Base-by-base conservation (phyloP, 2,329 filamentous ascomycete genomes). In the Intubia oerlemansii region DNA sequence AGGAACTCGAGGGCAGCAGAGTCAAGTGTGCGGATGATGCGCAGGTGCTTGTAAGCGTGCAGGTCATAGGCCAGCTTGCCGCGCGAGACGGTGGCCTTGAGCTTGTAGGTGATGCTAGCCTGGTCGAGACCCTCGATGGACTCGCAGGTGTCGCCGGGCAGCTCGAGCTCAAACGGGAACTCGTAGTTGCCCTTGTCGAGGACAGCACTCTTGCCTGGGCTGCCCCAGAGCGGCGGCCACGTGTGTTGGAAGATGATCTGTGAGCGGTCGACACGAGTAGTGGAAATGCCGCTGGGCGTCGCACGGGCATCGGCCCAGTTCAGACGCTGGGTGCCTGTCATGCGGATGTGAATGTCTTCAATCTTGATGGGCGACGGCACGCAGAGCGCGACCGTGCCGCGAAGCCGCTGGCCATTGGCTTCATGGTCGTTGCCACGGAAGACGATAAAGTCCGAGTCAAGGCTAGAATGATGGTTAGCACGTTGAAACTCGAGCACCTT, bases 41-140 rank as follows among this genome's bases (percentile, higher is more conserved):
- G 67, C 32, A 88, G 51, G 30, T 76, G 72, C 48, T 85, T 85
- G 46, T 74, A 74, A 19, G 79, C 66, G 39, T 78, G 69, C 28
- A 91, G 58, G 46, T 92, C 82, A 55, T 90, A 85, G 42, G 76
- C 72, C 42, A 93, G 71, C 55, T 88, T 90, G 36, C 82, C 79
- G 34, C 84, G 59, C 25, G 75, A 77, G 28, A 95, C 73, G 29
- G 81, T 84, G 2, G 85, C 88, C 51, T 91, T 91, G 43, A 98
- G 60, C 39, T 77, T 73, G 52, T 95, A 98, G 27, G 80, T 76
- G 34, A 95, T 72, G 52, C 76, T 85, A 11, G 78, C 84, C 41
- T 90, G 79, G 32, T 66, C 62, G 32, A 95, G 57, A 4, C 88
- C 88, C 51, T 95, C 88, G 23, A 98, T 67, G 44, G 81, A 92